Percentiles rank a stretch among this genome's conserved stretches.
Evolutionary conservation across 73 alveolate genomes (phyloP).

Genomic region (Tetrahymena thermophila): DNA sequence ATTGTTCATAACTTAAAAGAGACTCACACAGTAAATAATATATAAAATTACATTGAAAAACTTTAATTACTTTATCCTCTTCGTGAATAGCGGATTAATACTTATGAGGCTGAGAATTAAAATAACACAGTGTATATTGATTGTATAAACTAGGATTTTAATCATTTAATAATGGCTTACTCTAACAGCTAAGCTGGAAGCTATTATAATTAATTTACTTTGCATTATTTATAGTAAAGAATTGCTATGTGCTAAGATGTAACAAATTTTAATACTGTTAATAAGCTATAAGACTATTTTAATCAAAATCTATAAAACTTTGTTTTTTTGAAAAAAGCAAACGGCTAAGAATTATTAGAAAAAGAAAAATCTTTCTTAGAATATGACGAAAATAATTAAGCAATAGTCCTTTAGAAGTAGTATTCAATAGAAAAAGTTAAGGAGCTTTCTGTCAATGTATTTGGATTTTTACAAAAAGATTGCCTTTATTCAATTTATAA

Average conservation of each 20-base stretch:
- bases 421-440: neutral
- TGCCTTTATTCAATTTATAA: neutral
- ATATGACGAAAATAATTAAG: neutral
- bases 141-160: neutral
- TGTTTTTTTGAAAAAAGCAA: neutral
- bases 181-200: neutral
- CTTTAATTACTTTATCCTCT: neutral
- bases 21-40: neutral
- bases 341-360: neutral
- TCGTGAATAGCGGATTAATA: neutral
- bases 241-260: neutral
- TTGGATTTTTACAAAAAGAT: neutral
- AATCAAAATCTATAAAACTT: neutral
- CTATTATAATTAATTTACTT: neutral
- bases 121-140: neutral
- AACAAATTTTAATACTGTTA: too few species aligned
- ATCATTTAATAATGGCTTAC: neutral
- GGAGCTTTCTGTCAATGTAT: neutral
- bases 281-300: too few species aligned
- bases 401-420: neutral
- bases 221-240: too few species aligned
- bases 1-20: neutral
- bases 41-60: neutral
- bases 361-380: neutral
- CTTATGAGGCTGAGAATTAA: neutral